Base-by-base conservation (phyloP, 306 rosid species). In the Oemleria cerasiformis region DNA sequence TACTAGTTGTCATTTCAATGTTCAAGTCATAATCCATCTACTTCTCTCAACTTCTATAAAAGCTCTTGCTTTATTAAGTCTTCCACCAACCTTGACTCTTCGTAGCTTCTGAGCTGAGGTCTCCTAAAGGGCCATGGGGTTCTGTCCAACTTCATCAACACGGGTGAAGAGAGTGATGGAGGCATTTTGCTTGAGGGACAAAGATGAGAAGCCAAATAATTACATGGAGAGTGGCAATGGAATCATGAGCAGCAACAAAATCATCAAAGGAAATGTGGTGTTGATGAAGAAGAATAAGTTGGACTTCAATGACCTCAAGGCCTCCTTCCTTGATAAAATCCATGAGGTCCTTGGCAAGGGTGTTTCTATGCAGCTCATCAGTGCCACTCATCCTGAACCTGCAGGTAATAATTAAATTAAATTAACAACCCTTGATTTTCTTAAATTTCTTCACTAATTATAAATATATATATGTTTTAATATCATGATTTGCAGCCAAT, bases 301-400 rank as follows among this genome's bases (percentile, higher is more conserved):
- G 81, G 99, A 88, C 61, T 80, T 85, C 83, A 73, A 82, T 13
- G 96, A 91, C 59, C 19, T 78, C n/a, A 89, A 76, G 60, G 86
- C 97, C 17, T 89, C 95, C 0, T 34, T 91, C 72, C 63, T 91
- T 30, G 97, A 94, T 82, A 80, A 95, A 51, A 63, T 94, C 80
- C 90, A 89, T 72, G 99, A 94, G 81, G 73, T 84, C 17, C 10
- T 89, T 2, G 96, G 99, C n/a, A 89, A 76, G 47, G 90, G 97
- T 44, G 96, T 94, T 53, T 88, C 97, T 56, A 49, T 94, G 74
- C 92, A 87, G 65, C 91, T 94, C 71, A 66, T 95, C 45, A 89
- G 90, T 80, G 73, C 92, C 15, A 72, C 40, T 58, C 73, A 78
- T 77, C 77, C 86, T 23, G 81, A 82, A 7, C 85, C 96, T 79